Evolutionary conservation across 2,329 filamentous ascomycete genomes (phyloP), one percentile per base, ranked within the genome.

Genomic region (Didymella pinodella): DNA sequence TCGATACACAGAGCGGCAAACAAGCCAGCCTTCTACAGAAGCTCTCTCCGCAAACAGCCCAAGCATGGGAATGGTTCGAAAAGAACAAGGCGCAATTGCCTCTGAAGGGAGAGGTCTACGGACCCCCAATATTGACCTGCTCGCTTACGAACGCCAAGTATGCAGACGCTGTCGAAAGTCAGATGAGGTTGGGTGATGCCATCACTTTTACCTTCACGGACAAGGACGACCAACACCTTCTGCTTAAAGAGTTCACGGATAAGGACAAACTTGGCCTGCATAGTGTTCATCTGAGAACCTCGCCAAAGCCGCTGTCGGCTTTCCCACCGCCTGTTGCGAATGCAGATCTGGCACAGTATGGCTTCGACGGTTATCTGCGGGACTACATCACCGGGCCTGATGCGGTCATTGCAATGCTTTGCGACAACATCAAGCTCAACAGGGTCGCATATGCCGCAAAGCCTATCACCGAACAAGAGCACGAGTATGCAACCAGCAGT

Each of bases 381-480:
- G 90, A 98, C 70, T 91, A 85, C 58, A 73, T 99, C 6, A 84
- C 88, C 32, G 95, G 94, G 0, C 96, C 96, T 0, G 87, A 89
- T 1, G 85, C 91, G 1, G 91, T 99, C 1, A 80, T 98, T 32
- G 90, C 92, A 7, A 95, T 96, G 90, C 85, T 99, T 22, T 97
- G 93, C 75, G 85, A 87, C 12, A 89, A 91, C 65, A 86, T 84
- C 57, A 84, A 81, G 52, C 77, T 97, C 7, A 87, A 96, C 67
- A 80, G 81, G 26, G 88, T 89, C 6, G 92, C 87, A 0, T 84
- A 94, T 44, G 82, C 85, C 16, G 79, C 88, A 14, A 75, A 75
- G 5, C 86, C 91, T 10, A 86, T 93, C 32, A 85, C 77, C 2
- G 85, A 91, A 31, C 81, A 85, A 38, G 88, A 92, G 66, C 92